Evolutionary conservation across 495 filamentous ascomycete species (phyloP), one percentile per base, ranked within the genome.

Genomic region (Neurospora terricola): DNA sequence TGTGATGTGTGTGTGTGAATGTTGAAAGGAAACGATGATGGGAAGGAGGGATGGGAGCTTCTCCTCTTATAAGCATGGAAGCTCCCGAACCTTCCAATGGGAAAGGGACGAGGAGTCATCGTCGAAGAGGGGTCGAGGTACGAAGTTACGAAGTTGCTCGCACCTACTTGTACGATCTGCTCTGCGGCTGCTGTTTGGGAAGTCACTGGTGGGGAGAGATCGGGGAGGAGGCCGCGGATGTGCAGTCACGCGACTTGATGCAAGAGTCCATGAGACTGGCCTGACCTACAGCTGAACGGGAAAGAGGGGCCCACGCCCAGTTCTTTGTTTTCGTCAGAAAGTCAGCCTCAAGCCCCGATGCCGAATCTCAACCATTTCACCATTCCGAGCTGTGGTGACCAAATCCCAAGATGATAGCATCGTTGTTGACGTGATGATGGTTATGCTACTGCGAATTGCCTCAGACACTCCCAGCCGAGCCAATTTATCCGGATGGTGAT

Each of bases 191-290:
- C 54, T 66, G 54, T 66, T 66, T 66, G 54, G 54, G 54, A 66
- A 66, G 70, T 72, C 70, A 59, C 34, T 45, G 54, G 30, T 70
- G 37, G 59, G 11, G 23, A 70, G 23, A 70, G 70, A 76, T 62
- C 40, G 59, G 72, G 37, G 73, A 73, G 74, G 75, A 75, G 76
- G 75, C 75, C 73, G 62, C 69, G 73, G 72, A 68, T 62, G 38
- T 59, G 70, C 39, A 75, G 78, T 81, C 79, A 78, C 78, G 79
- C 80, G 79, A 81, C 78, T 75, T 77, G 76, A 72, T 45, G 75
- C 66, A 73, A 75, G 72, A 72, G 75, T 69, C 42, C 70, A 71
- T 73, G 73, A 74, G 70, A 74, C 77, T 77, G 77, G 76, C 75
- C 74, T 78, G 73, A 78, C 69, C 72, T 30, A 54, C 21, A 45